phyloP scores from a whole-genome alignment of 305 asterid species.

The Rubia tinctorum region DNA sequence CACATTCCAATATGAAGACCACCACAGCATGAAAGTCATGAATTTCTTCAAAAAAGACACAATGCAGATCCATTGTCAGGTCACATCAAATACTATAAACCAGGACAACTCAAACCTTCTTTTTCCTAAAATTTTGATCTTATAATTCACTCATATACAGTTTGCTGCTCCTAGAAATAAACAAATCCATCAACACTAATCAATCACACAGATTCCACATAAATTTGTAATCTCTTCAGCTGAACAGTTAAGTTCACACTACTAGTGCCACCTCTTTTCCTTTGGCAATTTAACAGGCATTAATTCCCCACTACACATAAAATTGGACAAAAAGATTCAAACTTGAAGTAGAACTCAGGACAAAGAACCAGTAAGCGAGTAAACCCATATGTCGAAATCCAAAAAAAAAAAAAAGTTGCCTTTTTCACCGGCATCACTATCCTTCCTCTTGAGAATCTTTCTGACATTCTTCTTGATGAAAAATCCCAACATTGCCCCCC shows the following conservation, averaged over 20 bases:
- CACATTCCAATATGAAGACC: background rate
- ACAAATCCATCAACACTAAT: background rate
- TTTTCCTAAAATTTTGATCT: background rate
- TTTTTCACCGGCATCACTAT: conserved; percentile 94
- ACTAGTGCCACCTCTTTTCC: background rate
- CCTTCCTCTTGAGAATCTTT: conserved; percentile 91
- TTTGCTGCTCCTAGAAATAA: background rate
- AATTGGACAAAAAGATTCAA: conserved; percentile 7
- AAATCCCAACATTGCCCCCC: conserved; percentile 51
- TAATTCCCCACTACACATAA: background rate
- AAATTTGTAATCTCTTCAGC: background rate
- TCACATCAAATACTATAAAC: background rate
- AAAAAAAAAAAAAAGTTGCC: conserved; percentile 31
- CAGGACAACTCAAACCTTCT: background rate
- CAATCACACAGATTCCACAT: background rate
- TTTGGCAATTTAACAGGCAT: background rate
- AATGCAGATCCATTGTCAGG: background rate
- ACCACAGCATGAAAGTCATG: background rate
- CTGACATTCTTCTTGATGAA: conserved; percentile 71
- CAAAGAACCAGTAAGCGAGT: background rate
- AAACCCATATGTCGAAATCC: background rate
- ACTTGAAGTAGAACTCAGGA: conserved; percentile 8
- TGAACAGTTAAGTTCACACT: background rate
- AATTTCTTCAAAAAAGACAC: background rate
- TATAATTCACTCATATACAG: background rate